Conservation (phyloP, 1,284 basidiomycete species). For the Boletellus dicymbophilus region DNA sequence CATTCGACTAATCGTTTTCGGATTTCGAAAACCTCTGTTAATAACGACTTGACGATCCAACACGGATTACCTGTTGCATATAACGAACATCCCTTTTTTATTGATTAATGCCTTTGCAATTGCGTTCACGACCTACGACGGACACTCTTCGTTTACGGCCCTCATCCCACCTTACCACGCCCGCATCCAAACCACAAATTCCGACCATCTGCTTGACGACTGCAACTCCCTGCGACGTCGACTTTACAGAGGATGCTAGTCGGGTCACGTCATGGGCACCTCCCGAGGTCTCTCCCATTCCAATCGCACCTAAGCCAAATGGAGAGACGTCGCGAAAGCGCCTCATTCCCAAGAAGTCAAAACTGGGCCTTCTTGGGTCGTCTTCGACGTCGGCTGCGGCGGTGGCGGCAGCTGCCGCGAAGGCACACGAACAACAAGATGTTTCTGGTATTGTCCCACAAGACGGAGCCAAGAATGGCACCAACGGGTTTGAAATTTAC, state of each 20-base stretch:
- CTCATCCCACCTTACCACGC: slow-evolving; percentile 31
- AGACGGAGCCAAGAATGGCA: slow-evolving; percentile 49
- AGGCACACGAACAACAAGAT: slow-evolving; percentile 48
- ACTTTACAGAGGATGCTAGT: slow-evolving; percentile 39
- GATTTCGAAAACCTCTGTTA: slow-evolving; percentile 6
- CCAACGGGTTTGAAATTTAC: slow-evolving; percentile 70
- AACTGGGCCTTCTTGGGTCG: slow-evolving; percentile 54
- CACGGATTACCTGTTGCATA: slow-evolving; percentile 20
- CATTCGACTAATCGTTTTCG: slow-evolving; percentile 17
- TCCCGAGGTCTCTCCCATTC: slow-evolving; percentile 30
- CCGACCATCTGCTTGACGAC: slow-evolving; percentile 70
- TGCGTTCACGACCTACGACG: slow-evolving; percentile 31
- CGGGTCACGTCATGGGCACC: slow-evolving; percentile 37
- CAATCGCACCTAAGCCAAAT: slow-evolving; percentile 33
- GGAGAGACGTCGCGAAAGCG: slow-evolving; percentile 44
- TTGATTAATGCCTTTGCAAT: slow-evolving; percentile 32
- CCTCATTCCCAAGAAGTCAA: slow-evolving; percentile 77
- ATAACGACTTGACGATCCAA: slow-evolving; percentile 29
- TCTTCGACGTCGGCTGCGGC: slow-evolving; percentile 21
- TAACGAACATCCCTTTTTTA: slow-evolving; percentile 26
- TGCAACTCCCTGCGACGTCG: slow-evolving; percentile 60
- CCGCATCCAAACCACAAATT: slow-evolving; percentile 35
- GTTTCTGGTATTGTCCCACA: slow-evolving; percentile 63
- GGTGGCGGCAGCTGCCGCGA: no score
- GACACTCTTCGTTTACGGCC: slow-evolving; percentile 27